Conservation (phyloP, 2,329 filamentous ascomycete genomes). For the Calcarisporium arbuscula region DNA sequence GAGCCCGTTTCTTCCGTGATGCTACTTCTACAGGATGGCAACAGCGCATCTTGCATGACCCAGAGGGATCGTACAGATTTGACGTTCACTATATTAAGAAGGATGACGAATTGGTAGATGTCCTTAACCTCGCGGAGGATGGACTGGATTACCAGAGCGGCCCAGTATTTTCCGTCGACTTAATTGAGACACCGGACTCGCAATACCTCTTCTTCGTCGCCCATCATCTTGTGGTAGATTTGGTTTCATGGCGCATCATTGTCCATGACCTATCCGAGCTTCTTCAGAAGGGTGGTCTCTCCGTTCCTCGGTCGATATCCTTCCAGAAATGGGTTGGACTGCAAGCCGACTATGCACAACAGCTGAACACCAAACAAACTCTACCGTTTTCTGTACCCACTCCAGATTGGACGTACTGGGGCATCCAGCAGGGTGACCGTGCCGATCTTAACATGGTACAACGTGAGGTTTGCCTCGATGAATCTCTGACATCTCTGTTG, state of each 20-base stretch:
- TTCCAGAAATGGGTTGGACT: constrained; percentile 1
- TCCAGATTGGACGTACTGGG: constrained; percentile 13
- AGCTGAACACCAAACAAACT: neutral
- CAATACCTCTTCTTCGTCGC: constrained; percentile 4
- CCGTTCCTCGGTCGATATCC: neutral
- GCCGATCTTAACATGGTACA: neutral
- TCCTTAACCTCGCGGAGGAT: neutral
- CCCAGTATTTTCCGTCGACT: constrained; percentile 11
- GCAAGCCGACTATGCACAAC: constrained; percentile 1
- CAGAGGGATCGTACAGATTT: neutral
- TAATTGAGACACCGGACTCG: constrained; percentile 7
- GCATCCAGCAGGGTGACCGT: constrained; percentile 2
- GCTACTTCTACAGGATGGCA: constrained; percentile 1
- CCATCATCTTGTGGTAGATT: constrained; percentile 24
- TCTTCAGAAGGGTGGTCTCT: neutral
- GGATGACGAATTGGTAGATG: constrained; percentile 6
- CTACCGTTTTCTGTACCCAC: neutral
- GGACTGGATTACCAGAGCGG: constrained; percentile 9
- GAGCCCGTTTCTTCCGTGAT: constrained; percentile 5
- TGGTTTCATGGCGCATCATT: constrained; percentile 36
- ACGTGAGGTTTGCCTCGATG: constrained; percentile 5
- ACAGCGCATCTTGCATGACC: neutral
- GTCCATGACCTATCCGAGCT: constrained; percentile 8
- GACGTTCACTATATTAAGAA: neutral
- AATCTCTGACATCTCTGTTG: constrained; percentile 6